Evolutionary conservation across 768 basidiomycete genomes (phyloP).

Genomic region (Boletus rex-veris): DNA sequence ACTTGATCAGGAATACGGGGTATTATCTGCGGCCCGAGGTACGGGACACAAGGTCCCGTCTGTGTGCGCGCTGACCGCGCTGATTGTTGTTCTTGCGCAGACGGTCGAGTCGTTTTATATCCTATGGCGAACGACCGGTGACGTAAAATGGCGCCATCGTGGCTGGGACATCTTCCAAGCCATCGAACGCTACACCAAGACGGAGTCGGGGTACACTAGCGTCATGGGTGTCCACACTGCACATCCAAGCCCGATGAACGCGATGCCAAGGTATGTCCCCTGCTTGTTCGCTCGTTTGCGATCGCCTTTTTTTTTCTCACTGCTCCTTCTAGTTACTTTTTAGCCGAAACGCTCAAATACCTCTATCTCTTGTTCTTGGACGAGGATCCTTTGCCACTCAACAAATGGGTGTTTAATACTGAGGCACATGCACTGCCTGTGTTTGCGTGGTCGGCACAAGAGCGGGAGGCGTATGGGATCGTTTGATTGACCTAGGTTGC

Average conservation of each 20-base stretch:
- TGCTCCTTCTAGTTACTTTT: conserved; percentile 40
- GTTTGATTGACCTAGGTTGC: neutral
- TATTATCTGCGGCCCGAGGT: conserved; percentile 75
- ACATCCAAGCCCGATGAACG: conserved; percentile 40
- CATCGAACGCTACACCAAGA: conserved; percentile 57
- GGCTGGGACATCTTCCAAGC: conserved; percentile 71
- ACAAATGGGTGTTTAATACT: conserved; percentile 60
- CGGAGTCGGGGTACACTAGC: conserved; percentile 57
- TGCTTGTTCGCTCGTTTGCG: neutral
- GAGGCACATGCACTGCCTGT: conserved; percentile 80
- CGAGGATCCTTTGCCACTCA: conserved; percentile 52
- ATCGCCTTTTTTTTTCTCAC: conserved; percentile 15
- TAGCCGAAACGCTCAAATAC: conserved; percentile 67
- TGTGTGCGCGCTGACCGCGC: neutral
- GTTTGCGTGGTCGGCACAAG: conserved; percentile 57
- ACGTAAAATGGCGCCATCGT: conserved; percentile 63
- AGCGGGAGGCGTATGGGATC: conserved; percentile 43
- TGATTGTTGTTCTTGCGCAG: conserved; percentile 32
- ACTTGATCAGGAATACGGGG: conserved; percentile 38
- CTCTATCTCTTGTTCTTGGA: conserved; percentile 66
- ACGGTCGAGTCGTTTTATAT: conserved; percentile 72
- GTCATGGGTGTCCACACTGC: conserved; percentile 43
- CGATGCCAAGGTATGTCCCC: conserved; percentile 67
- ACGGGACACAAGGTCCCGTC: conserved; percentile 13
- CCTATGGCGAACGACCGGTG: conserved; percentile 66